Evolutionary conservation across 2,329 filamentous ascomycete species (phyloP).

Genomic region (Torrubiella hemipterigena): DNA sequence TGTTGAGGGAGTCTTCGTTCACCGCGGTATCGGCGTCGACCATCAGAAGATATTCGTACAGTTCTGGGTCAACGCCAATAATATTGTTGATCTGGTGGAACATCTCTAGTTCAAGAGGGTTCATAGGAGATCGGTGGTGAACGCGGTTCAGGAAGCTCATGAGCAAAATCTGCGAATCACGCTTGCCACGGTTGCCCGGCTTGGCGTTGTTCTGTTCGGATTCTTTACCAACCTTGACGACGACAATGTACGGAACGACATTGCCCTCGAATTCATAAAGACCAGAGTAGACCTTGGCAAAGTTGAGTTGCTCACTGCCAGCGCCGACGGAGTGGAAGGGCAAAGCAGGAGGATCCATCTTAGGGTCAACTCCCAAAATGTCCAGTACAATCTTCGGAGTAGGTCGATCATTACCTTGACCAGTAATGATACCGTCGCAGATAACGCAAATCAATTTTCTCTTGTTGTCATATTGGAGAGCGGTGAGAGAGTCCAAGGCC

Average conservation of each 20-base stretch:
- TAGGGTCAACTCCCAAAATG: constrained; percentile 92
- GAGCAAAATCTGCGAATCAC: constrained; percentile 89
- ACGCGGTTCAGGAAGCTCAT: constrained; percentile 98
- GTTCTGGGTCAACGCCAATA: constrained; percentile 91
- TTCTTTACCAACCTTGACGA: constrained; percentile 96
- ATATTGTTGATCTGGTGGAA: constrained; percentile 99
- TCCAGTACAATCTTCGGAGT: constrained; percentile 97
- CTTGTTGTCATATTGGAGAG: constrained; percentile 96
- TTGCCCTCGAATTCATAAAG: constrained; percentile 97
- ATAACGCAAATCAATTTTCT: constrained; percentile 93
- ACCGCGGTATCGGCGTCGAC: constrained; percentile 96
- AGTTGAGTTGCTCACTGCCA: constrained; percentile 88
- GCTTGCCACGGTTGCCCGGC: constrained; percentile 95
- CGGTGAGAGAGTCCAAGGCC: constrained; percentile 86
- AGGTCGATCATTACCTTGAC: constrained; percentile 88
- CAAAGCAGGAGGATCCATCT: constrained; percentile 86
- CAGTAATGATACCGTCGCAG: constrained; percentile 94
- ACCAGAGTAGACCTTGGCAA: constrained; percentile 96
- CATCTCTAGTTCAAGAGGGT: constrained; percentile 89
- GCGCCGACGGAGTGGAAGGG: constrained; percentile 88
- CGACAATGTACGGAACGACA: constrained; percentile 88
- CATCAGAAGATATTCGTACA: constrained; percentile 97
- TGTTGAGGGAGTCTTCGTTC: constrained; percentile 80
- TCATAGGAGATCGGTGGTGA: constrained; percentile 89
- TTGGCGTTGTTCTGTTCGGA: constrained; percentile 85